Conservation (phyloP, 768 basidiomycete species). For the Leucocoprinus sp. region DNA sequence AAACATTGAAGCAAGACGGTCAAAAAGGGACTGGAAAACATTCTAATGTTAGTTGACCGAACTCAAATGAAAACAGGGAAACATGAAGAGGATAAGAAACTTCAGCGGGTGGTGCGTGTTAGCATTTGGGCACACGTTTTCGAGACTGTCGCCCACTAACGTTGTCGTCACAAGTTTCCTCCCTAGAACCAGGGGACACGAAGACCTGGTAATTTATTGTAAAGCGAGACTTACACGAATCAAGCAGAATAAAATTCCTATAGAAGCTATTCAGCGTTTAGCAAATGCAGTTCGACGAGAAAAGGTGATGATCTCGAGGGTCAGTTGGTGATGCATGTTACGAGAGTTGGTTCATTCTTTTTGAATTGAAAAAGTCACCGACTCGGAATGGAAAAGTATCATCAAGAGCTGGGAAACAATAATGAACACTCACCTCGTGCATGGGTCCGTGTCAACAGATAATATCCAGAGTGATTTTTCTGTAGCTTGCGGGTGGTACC, state of each 20-base stretch:
- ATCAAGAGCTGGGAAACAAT: constrained; percentile 32
- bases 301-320: constrained; percentile 4
- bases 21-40: constrained; percentile 9
- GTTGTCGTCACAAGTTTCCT: constrained; percentile 23
- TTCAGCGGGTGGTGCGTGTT: constrained; percentile 40
- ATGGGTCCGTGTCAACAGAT: too few relatives aligned
- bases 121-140: constrained; percentile 25
- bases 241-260: not conserved
- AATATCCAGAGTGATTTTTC: not conserved
- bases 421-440: constrained; percentile 24
- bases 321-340: constrained; percentile 73
- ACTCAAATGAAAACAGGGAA: not conserved
- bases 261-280: not conserved
- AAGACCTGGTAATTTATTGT: too few relatives aligned
- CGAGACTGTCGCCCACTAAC: constrained; percentile 4
- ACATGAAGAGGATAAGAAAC: constrained; percentile 5
- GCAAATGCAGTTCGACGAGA: constrained; percentile 5
- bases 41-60: not conserved
- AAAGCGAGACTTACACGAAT: constrained; percentile 4
- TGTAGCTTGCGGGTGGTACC: not conserved
- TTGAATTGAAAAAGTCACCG: constrained; percentile 51
- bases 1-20: not conserved
- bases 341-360: constrained; percentile 57
- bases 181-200: not conserved
- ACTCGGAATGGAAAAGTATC: constrained; percentile 68